Conservation (phyloP, 2,329 filamentous ascomycete genomes). For the Neonectria neomacrospora region DNA sequence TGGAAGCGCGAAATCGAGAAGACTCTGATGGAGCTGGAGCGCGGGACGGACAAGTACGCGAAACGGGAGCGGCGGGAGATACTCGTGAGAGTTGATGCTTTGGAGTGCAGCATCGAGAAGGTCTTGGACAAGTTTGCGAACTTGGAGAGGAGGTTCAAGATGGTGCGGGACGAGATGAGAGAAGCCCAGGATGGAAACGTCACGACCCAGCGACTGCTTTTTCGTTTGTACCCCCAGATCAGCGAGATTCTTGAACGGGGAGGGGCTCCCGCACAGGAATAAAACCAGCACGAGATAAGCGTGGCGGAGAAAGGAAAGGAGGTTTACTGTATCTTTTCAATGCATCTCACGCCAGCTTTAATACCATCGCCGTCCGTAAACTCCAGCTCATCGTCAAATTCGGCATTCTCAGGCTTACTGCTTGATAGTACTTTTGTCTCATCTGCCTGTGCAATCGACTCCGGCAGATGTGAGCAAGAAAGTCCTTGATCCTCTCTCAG, state of each 20-base stretch:
- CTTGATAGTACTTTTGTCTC: too few species aligned
- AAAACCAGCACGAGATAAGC: not conserved
- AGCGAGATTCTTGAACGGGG: not conserved
- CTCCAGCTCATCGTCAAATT: not conserved
- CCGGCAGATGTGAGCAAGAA: too few species aligned
- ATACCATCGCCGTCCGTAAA: not conserved
- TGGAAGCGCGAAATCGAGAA: constrained; percentile 1
- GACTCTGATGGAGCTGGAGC: not conserved
- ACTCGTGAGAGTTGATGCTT: not conserved
- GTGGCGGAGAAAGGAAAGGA: not conserved
- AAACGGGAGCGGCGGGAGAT: not conserved
- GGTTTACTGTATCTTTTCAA: not conserved
- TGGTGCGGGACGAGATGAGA: too few species aligned
- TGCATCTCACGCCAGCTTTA: not conserved
- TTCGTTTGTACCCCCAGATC: not conserved
- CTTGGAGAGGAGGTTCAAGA: not conserved
- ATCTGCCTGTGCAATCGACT: too few species aligned
- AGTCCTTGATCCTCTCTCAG: too few species aligned
- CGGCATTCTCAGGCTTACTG: too few species aligned
- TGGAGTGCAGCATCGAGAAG: not conserved
- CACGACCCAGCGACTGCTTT: not conserved
- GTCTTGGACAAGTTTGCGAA: not conserved
- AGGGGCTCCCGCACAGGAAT: too few species aligned
- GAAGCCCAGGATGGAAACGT: too few species aligned
- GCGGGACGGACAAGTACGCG: not conserved